Evolutionary conservation across 1,284 basidiomycete species (phyloP).

Genomic region (Rhodotorula glutinis): DNA sequence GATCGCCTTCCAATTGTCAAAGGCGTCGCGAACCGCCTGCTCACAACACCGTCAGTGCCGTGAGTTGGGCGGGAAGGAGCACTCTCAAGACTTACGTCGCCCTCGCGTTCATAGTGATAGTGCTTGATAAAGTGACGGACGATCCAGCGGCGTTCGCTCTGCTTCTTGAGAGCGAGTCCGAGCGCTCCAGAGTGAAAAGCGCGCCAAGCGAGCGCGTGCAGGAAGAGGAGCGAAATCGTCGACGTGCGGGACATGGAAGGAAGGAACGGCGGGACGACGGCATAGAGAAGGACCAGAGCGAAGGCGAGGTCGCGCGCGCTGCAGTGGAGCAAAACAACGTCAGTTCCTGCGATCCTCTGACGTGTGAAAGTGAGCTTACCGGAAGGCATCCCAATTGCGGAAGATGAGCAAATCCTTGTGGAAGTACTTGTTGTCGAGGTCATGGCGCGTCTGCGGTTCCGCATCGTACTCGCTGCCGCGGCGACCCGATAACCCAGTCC

Average conservation of each 20-base stretch:
- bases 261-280: constrained; percentile 40
- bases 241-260: constrained; percentile 36
- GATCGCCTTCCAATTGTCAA: constrained; percentile 87
- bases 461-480: not conserved
- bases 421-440: constrained; percentile 86
- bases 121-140: constrained; percentile 89
- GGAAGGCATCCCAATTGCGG: constrained; percentile 75
- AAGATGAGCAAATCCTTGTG: constrained; percentile 79
- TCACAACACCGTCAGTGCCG: constrained; percentile 46
- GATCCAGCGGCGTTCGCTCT: constrained; percentile 81
- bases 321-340: not conserved
- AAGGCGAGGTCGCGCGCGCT: constrained; percentile 57
- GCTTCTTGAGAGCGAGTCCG: constrained; percentile 75
- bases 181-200: constrained; percentile 85
- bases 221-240: constrained; percentile 63
- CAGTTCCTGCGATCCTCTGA: not conserved
- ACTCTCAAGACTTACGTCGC: constrained; percentile 8
- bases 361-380: constrained; percentile 54
- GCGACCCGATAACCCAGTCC: not conserved
- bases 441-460: constrained; percentile 66
- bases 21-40: constrained; percentile 82
- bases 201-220: constrained; percentile 82
- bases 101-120: constrained; percentile 58
- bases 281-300: constrained; percentile 54
- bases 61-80: not conserved